Base-by-base conservation (phyloP, 1,284 basidiomycete genomes). In the Ustilago crameri region DNA sequence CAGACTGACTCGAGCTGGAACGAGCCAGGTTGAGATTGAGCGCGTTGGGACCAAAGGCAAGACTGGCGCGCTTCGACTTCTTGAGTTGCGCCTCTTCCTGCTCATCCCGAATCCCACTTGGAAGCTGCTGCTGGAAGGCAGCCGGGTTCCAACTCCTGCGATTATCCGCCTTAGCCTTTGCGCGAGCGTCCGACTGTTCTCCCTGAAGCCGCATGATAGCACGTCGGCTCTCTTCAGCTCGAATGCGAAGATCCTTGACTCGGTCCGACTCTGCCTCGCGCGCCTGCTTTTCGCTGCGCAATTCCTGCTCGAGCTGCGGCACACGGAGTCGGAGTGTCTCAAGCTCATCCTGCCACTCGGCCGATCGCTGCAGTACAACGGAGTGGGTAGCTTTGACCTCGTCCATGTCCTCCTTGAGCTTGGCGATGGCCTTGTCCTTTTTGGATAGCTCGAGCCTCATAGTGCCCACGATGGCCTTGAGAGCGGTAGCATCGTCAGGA, bases 151-250 rank as follows among this genome's bases (percentile, higher is more conserved):
- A 76, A 43, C 64, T 68, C 23, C 77, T 51, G 10, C 69, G 61
- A 23, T 76, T 68, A 38, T 74, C 71, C 3, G 48, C 55, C 46
- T 76, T 77, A 14, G 72, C 73, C 26, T 75, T 75, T 17, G 76
- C 63, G 12, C 70, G 49, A 10, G 64, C 69, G 34, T 72, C 64
- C 18, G 66, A 63, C 49, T 79, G 78, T 38, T 76, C 67, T 30
- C 68, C 67, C 42, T 79, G 78, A 5, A 81, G 64, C 9, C 77
- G 53, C 79, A 81, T 81, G 63, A 81, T 79, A 35, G 79, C 79
- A 4, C 78, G 63, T 10, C 79, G 60, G 38, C 70, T 72, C 47
- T 81, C 79, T 37, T 81, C 79, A 24, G 73, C 74, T n/a, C 76
- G 62, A n/a, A 74, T 62, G 20, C 79, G 69, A 37, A 81, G 65